Base-by-base conservation (phyloP, 2,329 filamentous ascomycete species). In the Nemania diffusa region DNA sequence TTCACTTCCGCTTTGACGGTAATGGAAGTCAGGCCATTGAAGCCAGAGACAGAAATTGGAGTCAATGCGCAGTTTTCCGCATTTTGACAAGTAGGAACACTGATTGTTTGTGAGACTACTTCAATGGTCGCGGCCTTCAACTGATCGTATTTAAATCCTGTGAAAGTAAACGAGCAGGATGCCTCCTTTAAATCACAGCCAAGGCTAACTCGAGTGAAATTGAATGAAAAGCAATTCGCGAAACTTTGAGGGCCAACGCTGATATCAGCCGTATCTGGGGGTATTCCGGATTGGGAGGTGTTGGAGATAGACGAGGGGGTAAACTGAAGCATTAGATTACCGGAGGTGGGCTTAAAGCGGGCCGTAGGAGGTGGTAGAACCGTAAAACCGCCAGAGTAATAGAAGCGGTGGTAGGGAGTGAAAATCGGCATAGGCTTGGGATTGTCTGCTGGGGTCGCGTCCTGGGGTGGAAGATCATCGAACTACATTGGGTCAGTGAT, bases 1-100 rank as follows among this genome's bases (percentile, higher is more conserved):
- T 74, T 73, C n/a, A 78, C 78, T n/a, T 77, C 79, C 13, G 81
- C 73, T n/a, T 79, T 78, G 48, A 84, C 75, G 8, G 77, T 77
- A 71, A 85, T 66, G 2, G 79, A 78, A 40, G 74, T 76, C 26
- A 78, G 27, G 27, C 57, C 68, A 27, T 73, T 59, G 44, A 78
- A 76, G 5, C 70, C 70, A 17, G 57, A 62, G 24, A 78, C 51
- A 2, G 55, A 44, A 34, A 75, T 56, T 9, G 72, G 71, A 6
- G 62, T 56, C 40, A 78, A 68, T 42, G 70, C 48, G 68, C 76
- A 77, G 7, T 71, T 61, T 3, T 62, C 58, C 29, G 51, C 51
- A 11, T 68, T 37, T 8, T 51, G n/a, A 29, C 76, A 78, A 26
- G 72, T 71, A 53, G 73, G 69, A 51, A 78, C 56, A 15, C 62